phyloP scores from a whole-genome alignment of 768 basidiomycete genomes.

The Crassisporium funariophilum region DNA sequence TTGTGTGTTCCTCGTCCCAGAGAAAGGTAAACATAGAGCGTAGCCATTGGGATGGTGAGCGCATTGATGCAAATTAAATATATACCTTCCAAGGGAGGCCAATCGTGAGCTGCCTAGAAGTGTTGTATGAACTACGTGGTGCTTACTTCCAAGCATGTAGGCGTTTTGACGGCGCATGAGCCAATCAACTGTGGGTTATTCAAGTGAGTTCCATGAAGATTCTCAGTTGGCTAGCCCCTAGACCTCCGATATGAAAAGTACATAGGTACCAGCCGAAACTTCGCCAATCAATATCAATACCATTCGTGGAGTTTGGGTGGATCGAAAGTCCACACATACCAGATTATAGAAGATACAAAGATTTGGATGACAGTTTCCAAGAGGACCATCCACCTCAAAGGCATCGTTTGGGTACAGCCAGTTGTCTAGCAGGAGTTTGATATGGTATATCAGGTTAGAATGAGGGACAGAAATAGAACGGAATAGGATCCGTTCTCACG shows the following conservation, averaged over 20 bases:
- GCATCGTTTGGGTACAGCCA: too few relatives aligned
- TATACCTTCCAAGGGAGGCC: too few relatives aligned
- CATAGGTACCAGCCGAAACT: constrained; percentile 39
- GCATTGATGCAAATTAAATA: constrained; percentile 32
- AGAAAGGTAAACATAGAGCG: constrained; percentile 37
- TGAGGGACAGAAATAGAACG: too few relatives aligned
- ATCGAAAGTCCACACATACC: too few relatives aligned
- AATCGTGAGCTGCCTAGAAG: too few relatives aligned
- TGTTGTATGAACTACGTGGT: too few relatives aligned
- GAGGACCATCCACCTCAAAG: constrained; percentile 6
- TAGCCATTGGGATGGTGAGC: constrained; percentile 25
- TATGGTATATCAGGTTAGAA: too few relatives aligned
- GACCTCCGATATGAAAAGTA: constrained; percentile 35
- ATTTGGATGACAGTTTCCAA: constrained; percentile 21
- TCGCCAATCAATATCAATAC: background rate
- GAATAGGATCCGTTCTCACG: too few relatives aligned
- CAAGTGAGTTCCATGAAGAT: background rate
- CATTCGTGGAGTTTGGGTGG: background rate
- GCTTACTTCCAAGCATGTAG: constrained; percentile 26
- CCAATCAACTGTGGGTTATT: constrained; percentile 28
- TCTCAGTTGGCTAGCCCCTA: constrained; percentile 9
- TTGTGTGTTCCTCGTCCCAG: constrained; percentile 36
- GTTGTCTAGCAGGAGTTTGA: too few relatives aligned
- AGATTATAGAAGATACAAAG: constrained; percentile 25
- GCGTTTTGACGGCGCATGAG: constrained; percentile 24